These are phyloP conservation scores for Rhazya stricta DNA, from an alignment of 257 asterid genomes.

Conservation along the genomic window DNA sequence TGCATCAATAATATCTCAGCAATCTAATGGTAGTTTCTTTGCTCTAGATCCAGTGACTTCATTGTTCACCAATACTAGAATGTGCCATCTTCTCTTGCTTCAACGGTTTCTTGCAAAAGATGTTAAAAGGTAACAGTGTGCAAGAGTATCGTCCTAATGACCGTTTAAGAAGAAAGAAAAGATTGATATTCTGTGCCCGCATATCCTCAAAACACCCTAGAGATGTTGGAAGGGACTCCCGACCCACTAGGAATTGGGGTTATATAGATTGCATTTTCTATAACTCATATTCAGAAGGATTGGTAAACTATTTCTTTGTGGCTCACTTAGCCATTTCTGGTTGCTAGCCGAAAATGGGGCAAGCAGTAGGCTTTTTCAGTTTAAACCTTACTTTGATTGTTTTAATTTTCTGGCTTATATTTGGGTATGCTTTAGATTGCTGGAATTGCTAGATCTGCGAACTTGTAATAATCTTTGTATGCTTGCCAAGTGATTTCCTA, in stretches of 20 bases:
- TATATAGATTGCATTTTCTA: background rate
- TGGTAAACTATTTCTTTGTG: background rate
- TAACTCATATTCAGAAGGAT: background rate
- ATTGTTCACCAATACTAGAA: conserved; percentile 8
- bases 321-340: background rate
- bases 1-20: conserved; percentile 70
- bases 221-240: background rate
- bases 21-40: conserved; percentile 58
- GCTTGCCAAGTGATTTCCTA: background rate
- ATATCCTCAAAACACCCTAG: background rate
- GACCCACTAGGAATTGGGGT: background rate
- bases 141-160: background rate
- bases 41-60: conserved; percentile 11
- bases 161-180: background rate
- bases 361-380: background rate
- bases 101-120: background rate
- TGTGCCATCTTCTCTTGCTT: background rate
- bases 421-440: background rate
- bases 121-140: background rate
- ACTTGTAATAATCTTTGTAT: background rate
- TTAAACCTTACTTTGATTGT: background rate
- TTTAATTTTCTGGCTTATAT: background rate
- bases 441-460: background rate
- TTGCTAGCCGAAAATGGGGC: background rate
- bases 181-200: background rate